Evolutionary conservation across 305 asterid species (phyloP).

Genomic region (Fraxinus ornus): DNA sequence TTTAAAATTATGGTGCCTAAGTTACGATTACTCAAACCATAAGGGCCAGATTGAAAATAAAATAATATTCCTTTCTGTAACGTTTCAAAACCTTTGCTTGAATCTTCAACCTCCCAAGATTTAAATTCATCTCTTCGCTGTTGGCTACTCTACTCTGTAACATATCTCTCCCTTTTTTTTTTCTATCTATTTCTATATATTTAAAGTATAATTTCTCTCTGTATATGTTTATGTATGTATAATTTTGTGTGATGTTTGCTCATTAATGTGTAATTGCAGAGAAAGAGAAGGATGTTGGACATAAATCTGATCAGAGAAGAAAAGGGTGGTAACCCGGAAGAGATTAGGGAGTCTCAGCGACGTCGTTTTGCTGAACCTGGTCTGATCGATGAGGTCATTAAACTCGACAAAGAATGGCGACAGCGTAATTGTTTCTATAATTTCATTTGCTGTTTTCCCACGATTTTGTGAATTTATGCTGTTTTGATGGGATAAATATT

Average conservation of each 20-base stretch:
- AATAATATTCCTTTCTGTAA: not conserved
- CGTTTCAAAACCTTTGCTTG: not conserved
- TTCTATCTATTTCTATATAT: not conserved
- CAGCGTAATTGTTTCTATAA: conserved; percentile 42
- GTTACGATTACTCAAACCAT: not conserved
- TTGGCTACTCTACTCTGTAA: not conserved
- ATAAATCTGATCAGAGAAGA: conserved; percentile 78
- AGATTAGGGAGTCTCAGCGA: conserved; percentile 77
- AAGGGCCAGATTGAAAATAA: not conserved
- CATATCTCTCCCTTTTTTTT: not conserved
- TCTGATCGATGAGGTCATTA: conserved; percentile 73
- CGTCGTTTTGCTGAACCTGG: conserved; percentile 64
- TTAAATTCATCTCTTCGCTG: not conserved
- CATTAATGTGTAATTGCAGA: not conserved
- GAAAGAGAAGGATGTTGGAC: conserved; percentile 64
- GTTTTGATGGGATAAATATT: conserved; percentile 26
- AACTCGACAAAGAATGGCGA: conserved; percentile 72
- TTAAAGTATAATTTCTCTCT: too few relatives aligned
- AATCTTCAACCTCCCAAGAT: not conserved
- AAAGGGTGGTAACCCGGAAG: conserved; percentile 78
- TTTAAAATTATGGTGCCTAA: not conserved
- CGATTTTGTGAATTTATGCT: not conserved
- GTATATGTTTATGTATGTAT: not conserved
- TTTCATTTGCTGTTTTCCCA: not conserved
- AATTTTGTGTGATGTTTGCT: not conserved